phyloP scores from a whole-genome alignment of 495 filamentous ascomycete species.

The Chaetomium cochliodes region DNA sequence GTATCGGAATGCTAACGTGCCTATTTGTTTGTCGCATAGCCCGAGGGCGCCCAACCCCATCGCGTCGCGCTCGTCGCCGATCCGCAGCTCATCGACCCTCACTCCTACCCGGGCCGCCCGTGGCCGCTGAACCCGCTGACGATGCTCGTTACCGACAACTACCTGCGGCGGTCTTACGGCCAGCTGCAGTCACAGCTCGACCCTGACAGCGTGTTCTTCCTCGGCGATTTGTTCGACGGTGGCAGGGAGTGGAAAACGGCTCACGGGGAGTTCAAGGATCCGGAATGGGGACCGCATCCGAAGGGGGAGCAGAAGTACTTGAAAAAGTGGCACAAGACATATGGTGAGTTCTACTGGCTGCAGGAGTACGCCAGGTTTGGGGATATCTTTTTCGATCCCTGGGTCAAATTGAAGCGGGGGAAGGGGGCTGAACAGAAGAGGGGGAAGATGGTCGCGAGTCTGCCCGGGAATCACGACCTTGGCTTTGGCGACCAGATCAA shows the following conservation, averaged over 20 bases:
- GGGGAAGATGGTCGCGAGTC: slow-evolving; percentile 69
- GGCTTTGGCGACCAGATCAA: slow-evolving; percentile 87
- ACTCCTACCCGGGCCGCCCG: slow-evolving; percentile 91
- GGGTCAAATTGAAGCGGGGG: slow-evolving; percentile 44
- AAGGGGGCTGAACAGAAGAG: slow-evolving; percentile 44
- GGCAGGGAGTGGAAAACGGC: slow-evolving; percentile 89
- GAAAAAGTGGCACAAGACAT: slow-evolving; percentile 66
- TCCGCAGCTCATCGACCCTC: slow-evolving; percentile 95
- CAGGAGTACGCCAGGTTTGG: slow-evolving; percentile 77
- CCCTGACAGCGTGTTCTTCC: slow-evolving; percentile 82
- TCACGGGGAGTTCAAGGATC: slow-evolving; percentile 57
- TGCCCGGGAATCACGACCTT: slow-evolving; percentile 97
- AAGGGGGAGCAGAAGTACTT: slow-evolving; percentile 51
- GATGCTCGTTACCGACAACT: slow-evolving; percentile 80
- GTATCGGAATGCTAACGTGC: slow-evolving; percentile 5
- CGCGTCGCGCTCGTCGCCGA: slow-evolving; percentile 87
- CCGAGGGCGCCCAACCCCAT: slow-evolving; percentile 72
- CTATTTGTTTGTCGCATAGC: slow-evolving; percentile 48
- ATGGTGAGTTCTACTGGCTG: slow-evolving; percentile 77
- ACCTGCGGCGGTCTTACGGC: slow-evolving; percentile 75
- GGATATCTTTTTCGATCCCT: slow-evolving; percentile 70
- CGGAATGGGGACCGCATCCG: slow-evolving; percentile 54
- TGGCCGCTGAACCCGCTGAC: slow-evolving; percentile 83
- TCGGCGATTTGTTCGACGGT: slow-evolving; percentile 95
- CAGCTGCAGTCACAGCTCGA: slow-evolving; percentile 65